A percentile compares a stretch with the other conserved stretches of the same genome.
Evolutionary conservation across 192 early-diverging fungal genomes (phyloP).

Genomic region (Pilobolus umbonatus): DNA sequence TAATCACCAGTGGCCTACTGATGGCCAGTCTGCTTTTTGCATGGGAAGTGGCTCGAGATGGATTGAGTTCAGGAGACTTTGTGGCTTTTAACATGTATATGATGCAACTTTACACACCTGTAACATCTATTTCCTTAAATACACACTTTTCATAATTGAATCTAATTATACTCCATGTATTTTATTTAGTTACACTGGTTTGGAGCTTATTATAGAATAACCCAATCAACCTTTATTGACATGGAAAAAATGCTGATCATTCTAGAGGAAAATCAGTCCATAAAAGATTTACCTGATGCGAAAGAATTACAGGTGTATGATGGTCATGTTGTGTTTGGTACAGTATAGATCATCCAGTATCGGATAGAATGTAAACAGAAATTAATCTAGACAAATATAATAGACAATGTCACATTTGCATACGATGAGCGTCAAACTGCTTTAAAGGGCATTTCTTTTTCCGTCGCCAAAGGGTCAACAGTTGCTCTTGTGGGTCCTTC

Average conservation of each 20-base stretch:
- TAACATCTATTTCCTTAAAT: too few species aligned
- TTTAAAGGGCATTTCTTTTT: constrained; percentile 65
- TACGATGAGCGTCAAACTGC: constrained; percentile 68
- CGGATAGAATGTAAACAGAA: background rate
- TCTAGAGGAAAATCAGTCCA: constrained; percentile 58
- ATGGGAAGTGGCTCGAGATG: constrained; percentile 69
- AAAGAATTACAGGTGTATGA: constrained; percentile 46
- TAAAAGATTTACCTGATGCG: constrained; percentile 68
- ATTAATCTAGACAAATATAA: background rate
- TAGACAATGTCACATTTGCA: constrained; percentile 55
- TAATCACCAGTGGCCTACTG: constrained; percentile 82
- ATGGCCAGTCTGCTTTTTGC: constrained; percentile 80
- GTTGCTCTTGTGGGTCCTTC: constrained; percentile 78
- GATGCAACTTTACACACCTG: constrained; percentile 84
- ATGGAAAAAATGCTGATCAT: constrained; percentile 97
- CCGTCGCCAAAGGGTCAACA: constrained; percentile 63
- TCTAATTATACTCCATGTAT: background rate
- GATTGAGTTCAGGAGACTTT: constrained; percentile 78
- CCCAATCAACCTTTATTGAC: constrained; percentile 90
- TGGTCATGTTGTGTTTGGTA: constrained; percentile 67
- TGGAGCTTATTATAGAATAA: constrained; percentile 90
- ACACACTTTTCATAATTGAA: background rate
- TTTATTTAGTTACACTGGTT: constrained; percentile 69
- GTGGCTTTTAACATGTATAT: constrained; percentile 85
- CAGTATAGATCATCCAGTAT: background rate